These are phyloP conservation scores for Starmera quercuum DNA, from an alignment of 805 yeast species.

Conservation along the genomic window DNA sequence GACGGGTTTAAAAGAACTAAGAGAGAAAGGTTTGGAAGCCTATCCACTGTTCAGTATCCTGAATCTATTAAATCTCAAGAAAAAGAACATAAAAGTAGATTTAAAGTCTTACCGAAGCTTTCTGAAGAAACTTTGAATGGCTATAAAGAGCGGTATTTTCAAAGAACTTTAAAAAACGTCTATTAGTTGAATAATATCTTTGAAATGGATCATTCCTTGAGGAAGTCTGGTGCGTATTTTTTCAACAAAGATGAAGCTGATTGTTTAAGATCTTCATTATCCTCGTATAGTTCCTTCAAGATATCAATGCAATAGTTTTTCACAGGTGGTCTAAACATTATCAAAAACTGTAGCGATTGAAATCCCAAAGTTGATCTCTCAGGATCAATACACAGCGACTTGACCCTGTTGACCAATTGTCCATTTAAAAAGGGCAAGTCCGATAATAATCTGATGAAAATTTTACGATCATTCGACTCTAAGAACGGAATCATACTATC, in stretches of 20 bases:
- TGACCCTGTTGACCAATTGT: conserved; percentile 54
- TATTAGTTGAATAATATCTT: not conserved
- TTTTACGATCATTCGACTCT: conserved; percentile 72
- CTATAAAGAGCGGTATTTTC: conserved; percentile 12
- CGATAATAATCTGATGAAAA: conserved; percentile 74
- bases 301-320: conserved; percentile 42
- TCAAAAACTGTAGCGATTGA: conserved; percentile 70
- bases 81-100: conserved; percentile 1
- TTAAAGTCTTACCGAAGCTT: conserved; percentile 13
- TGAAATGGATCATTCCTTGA: not conserved
- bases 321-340: conserved; percentile 89
- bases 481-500: conserved; percentile 80
- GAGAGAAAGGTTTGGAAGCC: too few species aligned
- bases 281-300: conserved; percentile 37
- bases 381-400: conserved; percentile 79
- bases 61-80: too few species aligned
- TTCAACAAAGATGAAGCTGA: conserved; percentile 38
- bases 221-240: conserved; percentile 30
- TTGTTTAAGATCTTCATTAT: conserved; percentile 41
- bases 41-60: not conserved
- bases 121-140: conserved; percentile 7
- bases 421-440: conserved; percentile 76
- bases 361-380: conserved; percentile 74
- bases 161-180: conserved; percentile 2
- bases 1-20: too few species aligned